Evolutionary conservation across 306 rosid genomes (phyloP), one percentile per base, ranked within the genome.

Genomic region (Albizia julibrissin): DNA sequence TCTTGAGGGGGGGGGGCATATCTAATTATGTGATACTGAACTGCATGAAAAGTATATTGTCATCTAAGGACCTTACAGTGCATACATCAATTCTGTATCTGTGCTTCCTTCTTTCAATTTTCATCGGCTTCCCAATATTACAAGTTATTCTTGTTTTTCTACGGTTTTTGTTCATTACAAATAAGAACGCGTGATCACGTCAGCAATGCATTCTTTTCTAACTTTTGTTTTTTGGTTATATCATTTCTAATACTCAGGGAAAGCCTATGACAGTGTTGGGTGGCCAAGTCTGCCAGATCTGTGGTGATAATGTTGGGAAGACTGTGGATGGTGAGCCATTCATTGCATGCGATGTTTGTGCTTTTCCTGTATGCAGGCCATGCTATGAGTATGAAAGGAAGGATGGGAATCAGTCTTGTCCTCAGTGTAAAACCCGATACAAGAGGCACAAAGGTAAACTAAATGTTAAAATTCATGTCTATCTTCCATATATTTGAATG

Each of bases 381-480:
- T 95, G 99, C 84, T 95, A 95, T 78, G 99, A 95, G 87, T 95
- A 95, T 43, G 99, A 95, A 85, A 88, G 99, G 89, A 95, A 95
- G 87, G 98, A 95, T 85, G 99, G 99, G 67, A 95, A 91, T 75
- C 95, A 91, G 86, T 93, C 99, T 71, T 95, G 99, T 71, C 98
- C 99, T 24, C 98, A 95, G 79, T 95, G 99, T 87, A 95, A 95
- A 85, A 93, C 98, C 80, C 87, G 89, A 81, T 95, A 95, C 86
- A 93, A 86, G 83, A 90, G 92, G 84, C 98, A 84, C 85, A 93
- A 89, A 90, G 98, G 98, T 94, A 62, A 44, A 54, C 22, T 44
- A 42, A 9, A 26, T 61, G 65, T 61, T 75, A 26, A 75, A 81
- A 22, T 67, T 70, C 72, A 47, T 29, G 79, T 77, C 3, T 34